A percentile compares a stretch with the other conserved stretches of the same genome.
Conservation (phyloP, 176 grass and related monocot species). For the Cenchrus fungigraminus region DNA sequence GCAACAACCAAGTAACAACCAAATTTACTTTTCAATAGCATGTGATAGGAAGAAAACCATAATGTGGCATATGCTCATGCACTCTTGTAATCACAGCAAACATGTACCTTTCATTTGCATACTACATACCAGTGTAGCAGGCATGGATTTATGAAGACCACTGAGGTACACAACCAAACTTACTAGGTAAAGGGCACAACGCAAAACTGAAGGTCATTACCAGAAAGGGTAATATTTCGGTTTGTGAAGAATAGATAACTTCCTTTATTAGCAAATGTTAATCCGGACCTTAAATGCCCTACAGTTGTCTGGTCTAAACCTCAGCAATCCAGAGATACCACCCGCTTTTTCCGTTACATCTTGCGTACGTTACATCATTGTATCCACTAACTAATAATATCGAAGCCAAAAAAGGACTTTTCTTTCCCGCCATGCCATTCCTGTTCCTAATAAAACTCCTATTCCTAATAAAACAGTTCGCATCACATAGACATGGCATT, state of each 20-base stretch:
- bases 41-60: not conserved
- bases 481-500: not conserved
- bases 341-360: not conserved
- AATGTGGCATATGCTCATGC: constrained; percentile 2
- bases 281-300: not conserved
- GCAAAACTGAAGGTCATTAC: not conserved
- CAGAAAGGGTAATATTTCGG: not conserved
- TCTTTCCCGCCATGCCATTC: not conserved
- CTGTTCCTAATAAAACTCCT: not conserved
- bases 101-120: constrained; percentile 19
- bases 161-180: constrained; percentile 23
- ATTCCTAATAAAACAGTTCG: not conserved
- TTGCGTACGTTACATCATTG: not conserved
- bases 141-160: not conserved
- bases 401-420: not conserved
- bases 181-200: not conserved
- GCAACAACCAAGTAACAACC: not conserved
- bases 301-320: constrained; percentile 9
- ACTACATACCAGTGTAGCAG: not conserved
- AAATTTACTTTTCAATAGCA: constrained; percentile 24
- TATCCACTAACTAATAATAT: not conserved
- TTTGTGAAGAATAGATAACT: not conserved
- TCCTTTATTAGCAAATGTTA: constrained; percentile 10
- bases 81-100: not conserved
- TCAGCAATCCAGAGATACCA: not conserved